Percentiles rank a stretch among this genome's conserved stretches.
These are phyloP conservation scores for Phytomonas sp. DNA, from an alignment of 208 protist genomes.

Conservation along the genomic window DNA sequence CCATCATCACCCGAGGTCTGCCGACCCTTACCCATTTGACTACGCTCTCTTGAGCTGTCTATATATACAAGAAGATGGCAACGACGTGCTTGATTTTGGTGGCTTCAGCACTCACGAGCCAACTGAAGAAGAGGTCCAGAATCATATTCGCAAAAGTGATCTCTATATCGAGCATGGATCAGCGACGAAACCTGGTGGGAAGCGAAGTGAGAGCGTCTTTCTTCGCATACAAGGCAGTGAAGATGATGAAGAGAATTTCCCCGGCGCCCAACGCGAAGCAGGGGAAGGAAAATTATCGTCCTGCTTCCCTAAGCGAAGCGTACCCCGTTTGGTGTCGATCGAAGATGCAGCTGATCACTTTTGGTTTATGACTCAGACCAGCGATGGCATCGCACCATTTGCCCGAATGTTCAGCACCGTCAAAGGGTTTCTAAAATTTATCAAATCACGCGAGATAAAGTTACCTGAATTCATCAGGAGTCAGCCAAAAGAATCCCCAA, in stretches of 20 bases:
- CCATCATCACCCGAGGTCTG: constrained; percentile 16
- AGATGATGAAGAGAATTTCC: constrained; percentile 5
- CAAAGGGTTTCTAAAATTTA: constrained; percentile 19
- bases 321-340: constrained; percentile 27
- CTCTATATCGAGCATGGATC: constrained; percentile 6
- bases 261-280: neutral
- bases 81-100: constrained; percentile 73
- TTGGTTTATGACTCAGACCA: constrained; percentile 61
- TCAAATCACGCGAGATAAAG: neutral
- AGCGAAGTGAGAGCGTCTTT: constrained; percentile 20
- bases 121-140: constrained; percentile 17
- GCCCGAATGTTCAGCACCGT: constrained; percentile 44
- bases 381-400: constrained; percentile 29
- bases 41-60: constrained; percentile 63
- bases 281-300: neutral
- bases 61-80: constrained; percentile 63
- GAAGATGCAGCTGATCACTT: constrained; percentile 58
- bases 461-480: neutral
- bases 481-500: neutral
- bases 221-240: constrained; percentile 37
- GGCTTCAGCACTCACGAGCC: constrained; percentile 20
- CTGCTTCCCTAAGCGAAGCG: neutral
- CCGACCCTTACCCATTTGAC: constrained; percentile 48
- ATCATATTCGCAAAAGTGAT: constrained; percentile 27
- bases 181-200: neutral